Evolutionary conservation across 2,329 filamentous ascomycete genomes (phyloP), one percentile per base, ranked within the genome.

Genomic region (Microdochium paspali): DNA sequence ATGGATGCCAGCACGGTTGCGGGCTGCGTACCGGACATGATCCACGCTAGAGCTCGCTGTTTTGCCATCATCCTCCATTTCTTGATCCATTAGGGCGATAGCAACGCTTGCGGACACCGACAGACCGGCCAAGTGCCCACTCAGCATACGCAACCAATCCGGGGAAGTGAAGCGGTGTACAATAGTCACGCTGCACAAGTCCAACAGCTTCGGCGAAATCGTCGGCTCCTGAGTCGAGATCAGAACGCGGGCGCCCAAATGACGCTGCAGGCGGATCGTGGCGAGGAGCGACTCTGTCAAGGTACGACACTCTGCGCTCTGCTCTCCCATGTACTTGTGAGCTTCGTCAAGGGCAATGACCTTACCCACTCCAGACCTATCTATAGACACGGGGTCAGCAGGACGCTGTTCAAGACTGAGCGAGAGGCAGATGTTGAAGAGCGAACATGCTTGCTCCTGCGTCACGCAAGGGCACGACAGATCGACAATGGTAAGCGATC

Each of bases 211-310:
- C 24, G 5, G 51, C 47, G 9, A 23, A 25, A 46, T 58, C 42
- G 51, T 48, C 55, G 86, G 87, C 56, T 91, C 87, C 58, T 93
- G 85, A 0, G 86, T 91, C 0, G 85, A 82, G 26, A 91, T 82
- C 39, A 91, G 59, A 4, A 90, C 70, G 1, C 86, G 74, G 0
- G 76, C 72, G 1, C 74, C 85, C 1, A 81, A 64, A 57, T 91
- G 87, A 0, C 85, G 79, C 61, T 91, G 85, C 18, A 84, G 70
- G 0, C 86, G 76, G 53, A 91, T 84, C 0, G 77, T 75, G 0
- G 71, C 68, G 0, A 87, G 67, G 0, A 90, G 67, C 0, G 9
- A 45, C 51, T 47, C n/a, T 4, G 23, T 43, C 20, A 43, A 18
- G 20, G 20, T 43, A 3, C 18, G 39, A 4, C 7, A 23, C 9